Evolutionary conservation across 768 basidiomycete species (phyloP).

Genomic region (Tulasnella sp.): DNA sequence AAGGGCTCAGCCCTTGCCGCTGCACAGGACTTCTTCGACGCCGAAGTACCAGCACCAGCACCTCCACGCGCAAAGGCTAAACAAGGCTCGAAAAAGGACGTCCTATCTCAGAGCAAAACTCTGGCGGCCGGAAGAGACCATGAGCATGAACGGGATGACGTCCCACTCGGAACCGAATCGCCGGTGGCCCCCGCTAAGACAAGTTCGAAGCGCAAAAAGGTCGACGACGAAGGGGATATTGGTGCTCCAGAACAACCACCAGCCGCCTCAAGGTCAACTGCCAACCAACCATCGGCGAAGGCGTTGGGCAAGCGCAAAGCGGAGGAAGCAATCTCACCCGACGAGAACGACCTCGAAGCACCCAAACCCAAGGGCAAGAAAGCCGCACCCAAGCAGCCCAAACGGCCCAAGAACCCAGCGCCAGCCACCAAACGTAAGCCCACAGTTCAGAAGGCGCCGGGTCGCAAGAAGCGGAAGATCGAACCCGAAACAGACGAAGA

Average conservation of each 20-base stretch:
- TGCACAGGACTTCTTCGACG: not conserved
- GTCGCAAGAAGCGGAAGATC: constrained; percentile 9
- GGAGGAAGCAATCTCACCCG: not conserved
- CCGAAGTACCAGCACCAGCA: too few species aligned
- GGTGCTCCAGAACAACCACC: not conserved
- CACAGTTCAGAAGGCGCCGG: not conserved
- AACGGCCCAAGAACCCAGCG: not conserved
- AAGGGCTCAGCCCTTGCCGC: not conserved
- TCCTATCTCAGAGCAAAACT: too few species aligned
- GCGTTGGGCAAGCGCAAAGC: constrained; percentile 3
- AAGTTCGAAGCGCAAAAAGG: not conserved
- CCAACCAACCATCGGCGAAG: not conserved
- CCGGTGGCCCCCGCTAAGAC: not conserved
- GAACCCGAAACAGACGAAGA: not conserved
- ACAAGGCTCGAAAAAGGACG: too few species aligned
- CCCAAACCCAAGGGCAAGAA: constrained; percentile 12
- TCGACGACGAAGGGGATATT: not conserved
- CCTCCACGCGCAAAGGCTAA: too few species aligned
- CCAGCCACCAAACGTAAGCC: not conserved
- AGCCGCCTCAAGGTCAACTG: not conserved
- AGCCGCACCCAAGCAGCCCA: not conserved
- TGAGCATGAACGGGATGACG: not conserved
- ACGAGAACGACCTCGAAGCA: not conserved
- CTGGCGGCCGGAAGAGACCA: not conserved
- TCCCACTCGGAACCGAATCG: not conserved